Percentiles rank a stretch among this genome's conserved stretches.
Evolutionary conservation across 2,329 filamentous ascomycete species (phyloP).

Genomic region (Ophiostoma himal-ulmi): DNA sequence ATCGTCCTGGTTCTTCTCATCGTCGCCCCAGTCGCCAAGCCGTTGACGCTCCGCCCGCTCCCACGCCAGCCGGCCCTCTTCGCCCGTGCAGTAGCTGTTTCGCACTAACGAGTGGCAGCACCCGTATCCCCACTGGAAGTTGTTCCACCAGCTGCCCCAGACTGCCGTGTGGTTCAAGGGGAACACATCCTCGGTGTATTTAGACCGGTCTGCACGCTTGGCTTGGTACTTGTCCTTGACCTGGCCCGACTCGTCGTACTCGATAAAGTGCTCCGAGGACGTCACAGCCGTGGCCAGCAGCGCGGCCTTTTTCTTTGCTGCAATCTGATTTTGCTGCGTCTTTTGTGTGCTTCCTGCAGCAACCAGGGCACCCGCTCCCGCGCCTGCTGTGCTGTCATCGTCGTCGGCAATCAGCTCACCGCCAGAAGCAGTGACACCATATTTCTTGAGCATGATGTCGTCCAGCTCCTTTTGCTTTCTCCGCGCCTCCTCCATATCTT

Average conservation of each 20-base stretch:
- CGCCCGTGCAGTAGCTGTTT: conserved; percentile 96
- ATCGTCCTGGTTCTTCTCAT: conserved; percentile 14
- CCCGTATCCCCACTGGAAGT: conserved; percentile 91
- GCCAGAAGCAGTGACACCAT: conserved; percentile 50
- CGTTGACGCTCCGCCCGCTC: conserved; percentile 64
- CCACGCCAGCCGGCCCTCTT: conserved; percentile 75
- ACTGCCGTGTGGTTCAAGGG: conserved; percentile 88
- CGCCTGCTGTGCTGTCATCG: not conserved
- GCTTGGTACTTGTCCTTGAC: conserved; percentile 82
- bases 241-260: conserved; percentile 85
- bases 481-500: conserved; percentile 68
- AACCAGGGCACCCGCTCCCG: not conserved
- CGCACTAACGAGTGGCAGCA: conserved; percentile 92
- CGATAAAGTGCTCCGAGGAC: conserved; percentile 81
- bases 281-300: conserved; percentile 63
- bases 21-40: conserved; percentile 41
- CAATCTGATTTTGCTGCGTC: not conserved
- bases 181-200: conserved; percentile 82
- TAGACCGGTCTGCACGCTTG: conserved; percentile 71
- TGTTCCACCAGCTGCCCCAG: conserved; percentile 96
- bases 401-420: not conserved
- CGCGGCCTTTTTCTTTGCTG: not conserved
- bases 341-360: not conserved
- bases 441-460: conserved; percentile 71
- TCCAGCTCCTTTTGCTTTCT: conserved; percentile 61